Evolutionary conservation across 805 yeast species (phyloP), one percentile per base, ranked within the genome.

Genomic region (Candida lessepsii): DNA sequence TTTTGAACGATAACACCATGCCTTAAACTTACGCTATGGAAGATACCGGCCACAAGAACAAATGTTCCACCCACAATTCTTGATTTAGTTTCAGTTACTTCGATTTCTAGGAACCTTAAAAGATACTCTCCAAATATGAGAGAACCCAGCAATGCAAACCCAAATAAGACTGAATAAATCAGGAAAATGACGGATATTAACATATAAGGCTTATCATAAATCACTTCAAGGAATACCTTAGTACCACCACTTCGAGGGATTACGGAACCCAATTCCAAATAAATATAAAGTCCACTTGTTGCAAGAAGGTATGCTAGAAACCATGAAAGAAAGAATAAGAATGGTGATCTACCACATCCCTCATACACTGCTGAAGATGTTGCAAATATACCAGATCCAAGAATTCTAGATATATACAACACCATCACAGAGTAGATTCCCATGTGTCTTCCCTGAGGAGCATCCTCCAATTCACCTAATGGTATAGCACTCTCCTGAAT

Each of bases 301-400:
- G 89, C 78, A 42, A 81, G 65, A 4, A 73, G 35, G 1, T 82
- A 82, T 3, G 87, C 81, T 9, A 80, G 53, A 2, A 70, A 21
- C 93, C 93, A 85, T 1, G 84, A 74, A 0, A 65, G 43, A 34
- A 83, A 73, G 54, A 82, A 85, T 24, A 82, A 51, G 15, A 70
- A 60, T 2, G 81, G 77, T 8, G 84, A 81, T 10, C 86, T 81
- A 18, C 90, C 90, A 50, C 79, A 76, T 48, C 81, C 83, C 32
- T 71, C 72, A 51, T 76, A 81, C 21, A 84, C 76, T 18, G 81
- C 75, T 14, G 85, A 74, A 0, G 90, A 83, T 1, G 81, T 76
- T 6, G 89, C 82, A 63, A 84, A 81, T 7, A 85, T 83, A 0
- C 93, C 93, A 0, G 89, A 81, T 0, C 95, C 93, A 9, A 85